phyloP scores from a whole-genome alignment of 148 eudicot genomes.

The Chenopodium berlandieri region DNA sequence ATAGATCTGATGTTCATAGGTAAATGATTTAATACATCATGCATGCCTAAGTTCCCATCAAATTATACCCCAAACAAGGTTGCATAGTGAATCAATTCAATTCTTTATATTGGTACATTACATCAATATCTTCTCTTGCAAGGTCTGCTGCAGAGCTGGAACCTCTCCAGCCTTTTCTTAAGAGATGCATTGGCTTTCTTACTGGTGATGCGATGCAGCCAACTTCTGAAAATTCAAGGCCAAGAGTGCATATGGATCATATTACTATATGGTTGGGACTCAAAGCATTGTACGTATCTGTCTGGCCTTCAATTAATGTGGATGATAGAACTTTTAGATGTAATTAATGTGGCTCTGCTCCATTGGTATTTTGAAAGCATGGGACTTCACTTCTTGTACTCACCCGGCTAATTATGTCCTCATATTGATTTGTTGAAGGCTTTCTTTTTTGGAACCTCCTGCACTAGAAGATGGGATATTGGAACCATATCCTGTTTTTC shows the following conservation, averaged over 20 bases:
- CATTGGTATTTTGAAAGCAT: not conserved
- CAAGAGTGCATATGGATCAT: slow-evolving; percentile 77
- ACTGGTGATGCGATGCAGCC: slow-evolving; percentile 56
- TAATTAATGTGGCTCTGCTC: not conserved
- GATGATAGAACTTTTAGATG: slow-evolving; percentile 3
- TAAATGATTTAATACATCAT: not conserved
- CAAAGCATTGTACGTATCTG: slow-evolving; percentile 77
- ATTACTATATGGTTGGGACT: slow-evolving; percentile 90
- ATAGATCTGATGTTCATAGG: not conserved
- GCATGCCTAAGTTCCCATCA: not conserved
- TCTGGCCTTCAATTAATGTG: slow-evolving; percentile 28
- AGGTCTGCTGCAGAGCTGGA: slow-evolving; percentile 80
- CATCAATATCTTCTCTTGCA: slow-evolving; percentile 10
- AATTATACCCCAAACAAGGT: not conserved
- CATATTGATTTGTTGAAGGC: slow-evolving; percentile 50
- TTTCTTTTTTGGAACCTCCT: slow-evolving; percentile 87
- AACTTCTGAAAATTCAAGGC: slow-evolving; percentile 55
- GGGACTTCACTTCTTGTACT: slow-evolving; percentile 9
- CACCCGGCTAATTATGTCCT: slow-evolving; percentile 24
- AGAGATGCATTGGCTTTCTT: slow-evolving; percentile 72
- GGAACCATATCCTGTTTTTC: slow-evolving; percentile 88
- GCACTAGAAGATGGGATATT: slow-evolving; percentile 98
- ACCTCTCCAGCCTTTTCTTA: slow-evolving; percentile 79
- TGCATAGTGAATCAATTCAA: not conserved
- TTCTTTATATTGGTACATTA: not conserved